phyloP scores from a whole-genome alignment of 192 early-diverging fungal genomes.

The Spizellomyces sp. region DNA sequence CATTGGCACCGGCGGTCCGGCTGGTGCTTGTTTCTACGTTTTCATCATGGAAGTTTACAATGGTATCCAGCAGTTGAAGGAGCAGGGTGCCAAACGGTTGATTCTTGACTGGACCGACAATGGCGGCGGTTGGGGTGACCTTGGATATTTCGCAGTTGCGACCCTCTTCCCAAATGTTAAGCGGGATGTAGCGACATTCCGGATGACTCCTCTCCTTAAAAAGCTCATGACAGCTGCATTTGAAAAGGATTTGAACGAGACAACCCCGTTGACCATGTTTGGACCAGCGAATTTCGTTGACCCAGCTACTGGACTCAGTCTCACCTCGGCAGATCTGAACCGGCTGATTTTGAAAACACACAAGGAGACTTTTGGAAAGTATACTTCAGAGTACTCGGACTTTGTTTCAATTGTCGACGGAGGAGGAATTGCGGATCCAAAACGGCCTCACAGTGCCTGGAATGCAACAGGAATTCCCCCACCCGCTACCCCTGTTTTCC shows the following conservation, averaged over 20 bases:
- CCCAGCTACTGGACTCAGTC: slow-evolving; percentile 15
- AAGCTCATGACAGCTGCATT: slow-evolving; percentile 16
- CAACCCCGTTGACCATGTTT: slow-evolving; percentile 33
- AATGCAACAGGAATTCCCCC: slow-evolving; percentile 25
- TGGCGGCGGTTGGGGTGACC: slow-evolving; percentile 39
- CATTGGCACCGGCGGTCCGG: slow-evolving; percentile 31
- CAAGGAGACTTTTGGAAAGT: slow-evolving; percentile 19
- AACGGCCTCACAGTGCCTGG: slow-evolving; percentile 18
- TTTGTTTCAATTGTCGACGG: slow-evolving; percentile 29
- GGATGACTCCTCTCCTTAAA: slow-evolving; percentile 12
- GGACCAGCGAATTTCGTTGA: slow-evolving; percentile 34
- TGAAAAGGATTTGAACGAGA: slow-evolving; percentile 17
- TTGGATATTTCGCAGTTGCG: slow-evolving; percentile 11
- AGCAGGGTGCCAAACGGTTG: slow-evolving; percentile 27
- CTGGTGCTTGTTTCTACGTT: slow-evolving; percentile 24
- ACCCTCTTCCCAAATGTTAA: slow-evolving; percentile 22
- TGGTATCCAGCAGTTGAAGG: slow-evolving; percentile 30
- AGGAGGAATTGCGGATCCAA: slow-evolving; percentile 20
- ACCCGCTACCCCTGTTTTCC: slow-evolving; percentile 15
- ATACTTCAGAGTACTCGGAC: slow-evolving; percentile 21
- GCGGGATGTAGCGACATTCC: slow-evolving; percentile 14
- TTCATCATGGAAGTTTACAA: slow-evolving; percentile 32
- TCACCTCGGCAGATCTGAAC: slow-evolving; percentile 13
- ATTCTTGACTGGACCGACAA: slow-evolving; percentile 42
- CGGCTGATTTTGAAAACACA: slow-evolving; percentile 23